A percentile compares a stretch with the other conserved stretches of the same genome.
These are phyloP conservation scores for Sorghum bicolor DNA, from an alignment of 176 grass and related monocot genomes.

Conservation along the genomic window Sorghum_bicolor_NCBIv3 NC_012879.2:60310501-60311000, in stretches of 20 bases:
- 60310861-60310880: constrained; percentile 70
- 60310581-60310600: not conserved
- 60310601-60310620: not conserved
- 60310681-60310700: not conserved
- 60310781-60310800: not conserved
- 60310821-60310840: constrained; percentile 42
- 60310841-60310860: constrained; percentile 19
- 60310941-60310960: not conserved
- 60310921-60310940: constrained; percentile 79
- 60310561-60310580: not conserved
- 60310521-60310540: not conserved
- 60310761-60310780: too few species aligned
- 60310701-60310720: not conserved
- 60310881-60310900: constrained; percentile 73
- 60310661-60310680: not conserved
- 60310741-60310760: too few species aligned
- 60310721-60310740: not conserved
- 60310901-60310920: constrained; percentile 58
- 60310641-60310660: not conserved
- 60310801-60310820: constrained; percentile 22
- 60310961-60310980: too few species aligned
- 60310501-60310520: not conserved
- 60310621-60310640: not conserved
- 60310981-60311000: too few species aligned
- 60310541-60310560: not conserved